Base-by-base conservation (phyloP, 257 asterid species). In the Gardenia jasminoides region DNA sequence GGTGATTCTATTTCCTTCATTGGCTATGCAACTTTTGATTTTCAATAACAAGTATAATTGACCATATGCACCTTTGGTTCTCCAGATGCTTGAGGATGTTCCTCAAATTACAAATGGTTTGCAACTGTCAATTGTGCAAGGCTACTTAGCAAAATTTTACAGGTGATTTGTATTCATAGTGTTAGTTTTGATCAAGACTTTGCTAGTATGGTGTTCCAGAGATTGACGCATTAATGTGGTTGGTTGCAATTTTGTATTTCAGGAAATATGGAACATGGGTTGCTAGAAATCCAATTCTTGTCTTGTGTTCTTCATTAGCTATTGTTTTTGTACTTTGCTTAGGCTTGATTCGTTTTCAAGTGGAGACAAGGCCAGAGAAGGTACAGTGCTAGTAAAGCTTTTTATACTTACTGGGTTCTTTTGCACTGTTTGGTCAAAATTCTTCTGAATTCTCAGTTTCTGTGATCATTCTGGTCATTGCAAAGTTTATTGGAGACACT, bases 241-340 rank as follows among this genome's bases (percentile, higher is more conserved):
- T 74, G 67, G 64, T 70, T 44, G 48, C 76, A 70, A 80, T 65
- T 36, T 36, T 72, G 67, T 79, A 8, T 89, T 84, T 82, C 96
- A 96, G 99, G 99, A 89, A 88, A 88, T 96, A 96, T 67, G 99
- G 99, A 70, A 93, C 98, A 76, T 92, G 96, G 97, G 99, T 96
- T 83, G 99, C 99, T 59, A 91, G 99, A 87, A 88, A 93, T 88
- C 98, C 98, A 26, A 31, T 81, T 72, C 93, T 92, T 76, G 97
- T 96, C 43, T 80, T 96, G 87, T 93, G 96, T 82, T 91, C 93
- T 4, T 96, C 99, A 8, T 81, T 93, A 84, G 88, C 83, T 73
- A 66, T 92, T 48, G 93, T 93, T 85, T 88, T 91, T 73, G 83
- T 90, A 83, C 97, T 96, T 79, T 96, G 97, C 91, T 83, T 96